Conservation (phyloP, 2,329 filamentous ascomycete genomes). For the Neurospora crassa region DNA sequence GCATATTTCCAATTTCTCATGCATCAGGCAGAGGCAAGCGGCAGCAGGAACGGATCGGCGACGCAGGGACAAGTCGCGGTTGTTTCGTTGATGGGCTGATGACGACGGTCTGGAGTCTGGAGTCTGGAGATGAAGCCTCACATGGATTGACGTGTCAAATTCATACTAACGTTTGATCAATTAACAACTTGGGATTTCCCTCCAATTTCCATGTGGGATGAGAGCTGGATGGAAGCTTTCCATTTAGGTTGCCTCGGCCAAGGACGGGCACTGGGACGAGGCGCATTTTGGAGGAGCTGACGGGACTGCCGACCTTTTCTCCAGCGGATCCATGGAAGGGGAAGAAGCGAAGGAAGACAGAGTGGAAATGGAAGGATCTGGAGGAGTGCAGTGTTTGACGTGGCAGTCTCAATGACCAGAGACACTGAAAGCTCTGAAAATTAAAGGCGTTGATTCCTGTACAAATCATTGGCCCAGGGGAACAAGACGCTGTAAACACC, state of each 20-base stretch:
- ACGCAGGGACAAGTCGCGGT: not conserved
- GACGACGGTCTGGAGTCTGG: not conserved
- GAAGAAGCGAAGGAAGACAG: too few species aligned
- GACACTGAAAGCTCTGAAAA: not conserved
- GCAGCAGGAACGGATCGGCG: not conserved
- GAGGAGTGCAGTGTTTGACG: not conserved
- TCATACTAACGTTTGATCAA: not conserved
- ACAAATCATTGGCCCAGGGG: not conserved
- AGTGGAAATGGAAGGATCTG: too few species aligned
- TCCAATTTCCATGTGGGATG: too few species aligned
- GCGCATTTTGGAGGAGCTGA: too few species aligned
- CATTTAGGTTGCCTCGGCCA: too few species aligned
- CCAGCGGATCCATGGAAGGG: too few species aligned
- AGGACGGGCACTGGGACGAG: too few species aligned
- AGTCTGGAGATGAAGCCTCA: not conserved
- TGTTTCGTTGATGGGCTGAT: not conserved
- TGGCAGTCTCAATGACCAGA: not conserved
- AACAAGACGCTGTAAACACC: not conserved
- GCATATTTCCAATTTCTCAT: not conserved
- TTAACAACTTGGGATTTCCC: not conserved
- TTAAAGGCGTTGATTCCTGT: not conserved
- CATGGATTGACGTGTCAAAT: not conserved
- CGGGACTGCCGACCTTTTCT: not conserved
- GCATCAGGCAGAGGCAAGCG: not conserved
- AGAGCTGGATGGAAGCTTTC: too few species aligned